Evolutionary conservation across 805 yeast genomes (phyloP).

Genomic region (Candida chauliodis): DNA sequence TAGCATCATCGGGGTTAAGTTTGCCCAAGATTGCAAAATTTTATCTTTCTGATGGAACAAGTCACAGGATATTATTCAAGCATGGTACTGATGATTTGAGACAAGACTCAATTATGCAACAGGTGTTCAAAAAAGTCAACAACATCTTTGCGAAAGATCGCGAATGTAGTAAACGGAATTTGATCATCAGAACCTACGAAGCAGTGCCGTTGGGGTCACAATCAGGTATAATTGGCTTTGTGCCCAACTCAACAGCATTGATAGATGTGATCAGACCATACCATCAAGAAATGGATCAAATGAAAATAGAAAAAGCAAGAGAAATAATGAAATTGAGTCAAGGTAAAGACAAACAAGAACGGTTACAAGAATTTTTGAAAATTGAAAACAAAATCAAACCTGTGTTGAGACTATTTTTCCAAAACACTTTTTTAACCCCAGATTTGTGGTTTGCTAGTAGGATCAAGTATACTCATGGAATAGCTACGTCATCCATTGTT

Average conservation of each 20-base stretch:
- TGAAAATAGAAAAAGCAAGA: constrained; percentile 58
- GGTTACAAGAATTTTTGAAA: constrained; percentile 44
- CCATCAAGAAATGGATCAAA: constrained; percentile 45
- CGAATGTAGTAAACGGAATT: constrained; percentile 51
- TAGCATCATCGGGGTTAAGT: constrained; percentile 84
- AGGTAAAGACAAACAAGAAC: constrained; percentile 35
- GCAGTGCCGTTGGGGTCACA: constrained; percentile 87
- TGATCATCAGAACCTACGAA: constrained; percentile 76
- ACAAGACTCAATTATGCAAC: constrained; percentile 97
- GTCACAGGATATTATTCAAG: constrained; percentile 63
- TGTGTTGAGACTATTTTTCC: constrained; percentile 66
- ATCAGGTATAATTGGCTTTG: constrained; percentile 89
- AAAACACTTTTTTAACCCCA: constrained; percentile 60
- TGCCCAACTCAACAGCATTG: constrained; percentile 67
- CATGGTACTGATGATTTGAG: constrained; percentile 88
- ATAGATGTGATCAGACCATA: constrained; percentile 63
- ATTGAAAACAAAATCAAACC: constrained; percentile 59
- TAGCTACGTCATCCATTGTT: constrained; percentile 81
- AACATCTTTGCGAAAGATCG: constrained; percentile 53
- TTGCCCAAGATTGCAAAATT: constrained; percentile 76
- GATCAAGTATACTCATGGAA: constrained; percentile 64
- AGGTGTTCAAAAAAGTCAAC: constrained; percentile 87
- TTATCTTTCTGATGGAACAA: constrained; percentile 52
- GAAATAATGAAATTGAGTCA: constrained; percentile 59
- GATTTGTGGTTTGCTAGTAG: constrained; percentile 72